These are phyloP conservation scores for Hemileia vastatrix DNA, from an alignment of 1,284 basidiomycete species.

Conservation along the genomic window DNA sequence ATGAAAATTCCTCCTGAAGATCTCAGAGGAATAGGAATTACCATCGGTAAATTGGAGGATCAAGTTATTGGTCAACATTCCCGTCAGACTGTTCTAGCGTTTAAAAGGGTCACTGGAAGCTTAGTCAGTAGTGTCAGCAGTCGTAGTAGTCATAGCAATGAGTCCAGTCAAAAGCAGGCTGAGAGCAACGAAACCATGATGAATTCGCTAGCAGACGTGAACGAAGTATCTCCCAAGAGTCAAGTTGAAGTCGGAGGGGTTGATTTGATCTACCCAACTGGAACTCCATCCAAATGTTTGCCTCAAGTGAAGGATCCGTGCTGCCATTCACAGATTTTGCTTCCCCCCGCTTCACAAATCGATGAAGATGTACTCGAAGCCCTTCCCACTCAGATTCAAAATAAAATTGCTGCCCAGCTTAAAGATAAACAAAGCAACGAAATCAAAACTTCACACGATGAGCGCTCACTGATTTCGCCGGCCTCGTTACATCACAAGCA, in stretches of 20 bases:
- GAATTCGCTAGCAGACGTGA: not conserved
- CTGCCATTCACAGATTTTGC: constrained; percentile 21
- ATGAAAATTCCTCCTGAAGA: constrained; percentile 73
- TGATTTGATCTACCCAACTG: not conserved
- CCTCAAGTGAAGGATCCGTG: not conserved
- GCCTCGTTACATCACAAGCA: too few species aligned
- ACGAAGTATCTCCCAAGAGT: not conserved
- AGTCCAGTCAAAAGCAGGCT: not conserved
- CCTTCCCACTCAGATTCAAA: constrained; percentile 32
- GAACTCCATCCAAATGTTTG: constrained; percentile 1
- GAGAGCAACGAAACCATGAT: not conserved
- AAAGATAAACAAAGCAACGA: too few species aligned
- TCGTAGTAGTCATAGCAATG: constrained; percentile 6
- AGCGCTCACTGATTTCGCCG: too few species aligned
- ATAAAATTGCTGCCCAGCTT: too few species aligned
- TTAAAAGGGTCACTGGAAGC: constrained; percentile 15
- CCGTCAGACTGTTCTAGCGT: constrained; percentile 22
- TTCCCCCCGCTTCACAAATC: constrained; percentile 37
- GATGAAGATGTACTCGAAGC: constrained; percentile 36
- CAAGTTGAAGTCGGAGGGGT: not conserved
- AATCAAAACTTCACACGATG: too few species aligned
- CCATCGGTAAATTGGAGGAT: constrained; percentile 77
- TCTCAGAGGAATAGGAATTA: constrained; percentile 83
- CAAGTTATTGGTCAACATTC: constrained; percentile 24
- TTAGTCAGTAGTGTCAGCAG: not conserved